Percentiles rank a stretch among this genome's conserved stretches.
Conservation (phyloP, 495 filamentous ascomycete genomes). For the Penicillium turbatum region DNA sequence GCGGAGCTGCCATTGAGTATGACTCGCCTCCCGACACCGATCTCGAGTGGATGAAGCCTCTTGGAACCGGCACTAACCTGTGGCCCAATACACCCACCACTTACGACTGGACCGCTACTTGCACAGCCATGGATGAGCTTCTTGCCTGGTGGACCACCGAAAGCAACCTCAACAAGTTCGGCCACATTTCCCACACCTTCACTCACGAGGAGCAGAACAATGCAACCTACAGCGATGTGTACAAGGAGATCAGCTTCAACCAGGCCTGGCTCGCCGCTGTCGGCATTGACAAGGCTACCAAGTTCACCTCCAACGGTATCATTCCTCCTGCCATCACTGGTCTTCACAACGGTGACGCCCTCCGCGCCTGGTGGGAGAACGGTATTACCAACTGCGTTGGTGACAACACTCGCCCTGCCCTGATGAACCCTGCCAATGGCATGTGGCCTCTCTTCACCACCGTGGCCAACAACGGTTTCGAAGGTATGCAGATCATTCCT, state of each 20-base stretch:
- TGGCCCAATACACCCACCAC: conserved; percentile 47
- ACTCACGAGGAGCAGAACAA: conserved; percentile 58
- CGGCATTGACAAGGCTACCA: conserved; percentile 37
- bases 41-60: conserved; percentile 53
- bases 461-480: conserved; percentile 48
- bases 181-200: conserved; percentile 59
- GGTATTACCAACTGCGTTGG: conserved; percentile 58
- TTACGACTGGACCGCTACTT: conserved; percentile 48
- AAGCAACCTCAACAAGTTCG: conserved; percentile 49
- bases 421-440: conserved; percentile 44
- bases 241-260: conserved; percentile 58
- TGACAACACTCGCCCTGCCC: conserved; percentile 54
- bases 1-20: conserved; percentile 39
- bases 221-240: conserved; percentile 54
- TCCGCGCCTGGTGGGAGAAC: conserved; percentile 55
- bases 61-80: conserved; percentile 51
- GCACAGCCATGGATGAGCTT: conserved; percentile 47
- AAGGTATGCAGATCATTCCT: conserved; percentile 54
- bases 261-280: conserved; percentile 52
- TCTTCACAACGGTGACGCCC: conserved; percentile 60
- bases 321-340: conserved; percentile 64
- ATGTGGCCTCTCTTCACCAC: conserved; percentile 56
- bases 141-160: conserved; percentile 46
- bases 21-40: conserved; percentile 41
- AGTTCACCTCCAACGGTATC: conserved; percentile 50